phyloP scores from a whole-genome alignment of 2,329 filamentous ascomycete species.

The Cytospora schulzeri region DNA sequence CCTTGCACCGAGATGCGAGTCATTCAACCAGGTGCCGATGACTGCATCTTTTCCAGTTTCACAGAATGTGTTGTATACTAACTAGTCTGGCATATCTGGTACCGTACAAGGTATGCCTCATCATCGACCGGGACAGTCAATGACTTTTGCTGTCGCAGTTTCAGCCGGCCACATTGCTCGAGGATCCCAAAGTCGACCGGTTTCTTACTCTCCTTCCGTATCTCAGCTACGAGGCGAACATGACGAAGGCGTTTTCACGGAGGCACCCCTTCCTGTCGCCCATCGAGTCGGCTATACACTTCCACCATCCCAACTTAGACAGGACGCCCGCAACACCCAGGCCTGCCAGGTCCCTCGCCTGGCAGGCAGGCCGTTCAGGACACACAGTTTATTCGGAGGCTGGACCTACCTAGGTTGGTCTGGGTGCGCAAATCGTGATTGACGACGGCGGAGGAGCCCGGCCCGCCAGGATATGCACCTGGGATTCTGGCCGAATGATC shows the following conservation, averaged over 20 bases:
- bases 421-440: not conserved
- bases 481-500: constrained; percentile 1
- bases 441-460: not conserved
- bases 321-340: not conserved
- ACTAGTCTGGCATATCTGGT: too few relatives aligned
- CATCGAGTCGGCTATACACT: not conserved
- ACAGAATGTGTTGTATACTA: not conserved
- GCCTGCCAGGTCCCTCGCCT: not conserved
- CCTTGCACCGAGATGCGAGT: constrained; percentile 20
- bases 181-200: not conserved
- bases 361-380: not conserved
- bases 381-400: not conserved
- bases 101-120: not conserved
- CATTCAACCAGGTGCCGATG: constrained; percentile 16
- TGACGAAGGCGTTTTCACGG: not conserved
- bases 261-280: not conserved
- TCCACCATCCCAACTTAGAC: not conserved
- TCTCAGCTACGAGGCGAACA: not conserved
- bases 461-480: constrained; percentile 6
- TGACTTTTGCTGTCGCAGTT: not conserved
- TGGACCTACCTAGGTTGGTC: constrained; percentile 8
- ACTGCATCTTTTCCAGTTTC: constrained; percentile 3
- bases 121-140: not conserved
- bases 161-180: not conserved
- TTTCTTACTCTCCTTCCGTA: not conserved